phyloP scores from a whole-genome alignment of 306 rosid genomes.

The Castanea crenata region DNA sequence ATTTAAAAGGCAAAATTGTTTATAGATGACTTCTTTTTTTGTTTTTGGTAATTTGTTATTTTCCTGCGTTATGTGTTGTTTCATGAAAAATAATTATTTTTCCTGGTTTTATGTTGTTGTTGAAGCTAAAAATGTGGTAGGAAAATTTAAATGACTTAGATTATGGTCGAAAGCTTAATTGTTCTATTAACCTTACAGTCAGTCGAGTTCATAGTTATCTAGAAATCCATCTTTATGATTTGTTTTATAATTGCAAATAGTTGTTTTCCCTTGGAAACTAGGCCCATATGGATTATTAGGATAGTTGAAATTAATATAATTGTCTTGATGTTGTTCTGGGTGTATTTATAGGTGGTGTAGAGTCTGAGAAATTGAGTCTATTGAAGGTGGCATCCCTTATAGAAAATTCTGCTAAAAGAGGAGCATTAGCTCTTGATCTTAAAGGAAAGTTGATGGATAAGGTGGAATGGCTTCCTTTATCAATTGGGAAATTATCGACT shows the following conservation, averaged over 20 bases:
- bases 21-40: too few relatives aligned
- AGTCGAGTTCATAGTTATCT: not conserved
- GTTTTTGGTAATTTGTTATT: not conserved
- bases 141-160: not conserved
- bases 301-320: not conserved
- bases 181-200: not conserved
- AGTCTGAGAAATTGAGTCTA: constrained; percentile 60
- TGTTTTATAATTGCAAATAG: not conserved
- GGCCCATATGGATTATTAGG: not conserved
- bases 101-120: not conserved
- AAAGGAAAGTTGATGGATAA: constrained; percentile 75
- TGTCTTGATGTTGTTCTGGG: constrained; percentile 9
- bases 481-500: constrained; percentile 75
- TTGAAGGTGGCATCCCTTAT: constrained; percentile 86
- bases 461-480: constrained; percentile 83
- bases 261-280: not conserved
- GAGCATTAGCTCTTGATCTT: constrained; percentile 59
- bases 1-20: too few relatives aligned
- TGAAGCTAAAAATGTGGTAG: not conserved
- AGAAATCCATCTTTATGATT: not conserved
- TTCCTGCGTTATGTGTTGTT: not conserved
- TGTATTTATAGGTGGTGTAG: constrained; percentile 44
- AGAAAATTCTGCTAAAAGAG: constrained; percentile 62
- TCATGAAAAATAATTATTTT: not conserved
- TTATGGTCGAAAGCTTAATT: not conserved